Conservation (phyloP, 306 rosid genomes). For the Benincasa hispida region DNA sequence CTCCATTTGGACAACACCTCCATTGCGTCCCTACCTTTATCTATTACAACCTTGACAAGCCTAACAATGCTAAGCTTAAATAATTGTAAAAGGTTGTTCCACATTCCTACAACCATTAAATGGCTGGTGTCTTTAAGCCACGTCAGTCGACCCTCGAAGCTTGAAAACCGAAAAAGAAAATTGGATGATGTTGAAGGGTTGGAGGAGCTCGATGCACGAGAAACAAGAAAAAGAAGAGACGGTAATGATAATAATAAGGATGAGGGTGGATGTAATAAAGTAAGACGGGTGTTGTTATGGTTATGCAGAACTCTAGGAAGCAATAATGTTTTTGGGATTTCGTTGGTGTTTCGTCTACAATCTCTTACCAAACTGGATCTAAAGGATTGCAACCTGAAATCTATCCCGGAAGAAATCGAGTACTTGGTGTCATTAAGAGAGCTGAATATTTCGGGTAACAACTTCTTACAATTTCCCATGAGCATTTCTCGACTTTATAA, state of each 20-base stretch:
- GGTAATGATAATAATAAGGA: no score
- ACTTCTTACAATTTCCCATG: not conserved
- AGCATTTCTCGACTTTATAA: conserved; percentile 2
- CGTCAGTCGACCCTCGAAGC: not conserved
- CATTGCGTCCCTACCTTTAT: not conserved
- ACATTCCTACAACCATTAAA: not conserved
- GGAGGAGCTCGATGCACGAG: no score
- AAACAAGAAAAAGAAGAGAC: no score
- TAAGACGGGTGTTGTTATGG: not conserved
- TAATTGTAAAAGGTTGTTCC: not conserved
- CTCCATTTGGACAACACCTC: not conserved
- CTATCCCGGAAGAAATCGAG: not conserved
- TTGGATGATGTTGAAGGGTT: not conserved
- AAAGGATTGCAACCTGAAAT: not conserved
- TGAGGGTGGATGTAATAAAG: not conserved
- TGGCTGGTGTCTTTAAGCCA: no score
- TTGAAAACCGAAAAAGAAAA: not conserved
- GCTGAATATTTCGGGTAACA: not conserved
- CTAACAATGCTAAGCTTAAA: not conserved
- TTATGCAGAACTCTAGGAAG: not conserved
- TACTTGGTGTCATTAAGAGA: not conserved
- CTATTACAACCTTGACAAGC: not conserved
- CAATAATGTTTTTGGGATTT: not conserved
- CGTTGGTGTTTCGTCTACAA: not conserved
- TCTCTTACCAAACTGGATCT: not conserved